Evolutionary conservation across 2,329 filamentous ascomycete genomes (phyloP).

Genomic region (Tricladium varicosporioides): DNA sequence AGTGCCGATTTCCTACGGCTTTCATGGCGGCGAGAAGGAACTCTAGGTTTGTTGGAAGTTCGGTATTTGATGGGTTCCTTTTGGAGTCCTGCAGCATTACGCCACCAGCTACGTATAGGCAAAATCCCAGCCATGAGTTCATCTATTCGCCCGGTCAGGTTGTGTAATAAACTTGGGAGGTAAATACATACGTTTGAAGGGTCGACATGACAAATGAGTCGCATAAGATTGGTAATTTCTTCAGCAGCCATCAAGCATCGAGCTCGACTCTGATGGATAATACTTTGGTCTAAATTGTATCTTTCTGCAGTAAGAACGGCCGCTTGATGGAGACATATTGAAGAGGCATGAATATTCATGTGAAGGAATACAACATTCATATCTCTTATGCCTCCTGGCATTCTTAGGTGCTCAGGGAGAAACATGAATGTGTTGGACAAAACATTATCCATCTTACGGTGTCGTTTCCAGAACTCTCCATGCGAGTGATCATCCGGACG

Average conservation of each 20-base stretch:
- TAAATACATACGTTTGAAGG: slow-evolving; percentile 57
- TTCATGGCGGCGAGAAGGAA: slow-evolving; percentile 79
- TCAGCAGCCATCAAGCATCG: slow-evolving; percentile 77
- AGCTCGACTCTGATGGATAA: slow-evolving; percentile 69
- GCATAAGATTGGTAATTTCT: slow-evolving; percentile 82
- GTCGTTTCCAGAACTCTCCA: slow-evolving; percentile 82
- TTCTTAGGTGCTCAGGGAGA: slow-evolving; percentile 69
- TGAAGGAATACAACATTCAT: slow-evolving; percentile 78
- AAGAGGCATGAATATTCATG: slow-evolving; percentile 82
- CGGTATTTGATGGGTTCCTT: slow-evolving; percentile 14
- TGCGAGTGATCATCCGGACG: slow-evolving; percentile 69
- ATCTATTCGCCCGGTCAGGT: slow-evolving; percentile 46
- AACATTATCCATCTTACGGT: slow-evolving; percentile 78
- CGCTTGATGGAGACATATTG: slow-evolving; percentile 86
- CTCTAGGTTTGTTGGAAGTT: slow-evolving; percentile 54
- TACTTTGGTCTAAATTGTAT: slow-evolving; percentile 60
- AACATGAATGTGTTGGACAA: slow-evolving; percentile 76
- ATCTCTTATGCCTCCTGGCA: slow-evolving; percentile 68
- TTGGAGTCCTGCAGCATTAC: slow-evolving; percentile 80
- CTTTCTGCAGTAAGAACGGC: slow-evolving; percentile 81
- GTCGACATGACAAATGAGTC: slow-evolving; percentile 70
- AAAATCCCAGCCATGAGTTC: slow-evolving; percentile 78
- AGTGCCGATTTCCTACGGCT: slow-evolving; percentile 68
- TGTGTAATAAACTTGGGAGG: slow-evolving; percentile 6
- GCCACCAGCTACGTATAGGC: slow-evolving; percentile 74